phyloP scores from a whole-genome alignment of 768 basidiomycete genomes.

The Russula sp. region DNA sequence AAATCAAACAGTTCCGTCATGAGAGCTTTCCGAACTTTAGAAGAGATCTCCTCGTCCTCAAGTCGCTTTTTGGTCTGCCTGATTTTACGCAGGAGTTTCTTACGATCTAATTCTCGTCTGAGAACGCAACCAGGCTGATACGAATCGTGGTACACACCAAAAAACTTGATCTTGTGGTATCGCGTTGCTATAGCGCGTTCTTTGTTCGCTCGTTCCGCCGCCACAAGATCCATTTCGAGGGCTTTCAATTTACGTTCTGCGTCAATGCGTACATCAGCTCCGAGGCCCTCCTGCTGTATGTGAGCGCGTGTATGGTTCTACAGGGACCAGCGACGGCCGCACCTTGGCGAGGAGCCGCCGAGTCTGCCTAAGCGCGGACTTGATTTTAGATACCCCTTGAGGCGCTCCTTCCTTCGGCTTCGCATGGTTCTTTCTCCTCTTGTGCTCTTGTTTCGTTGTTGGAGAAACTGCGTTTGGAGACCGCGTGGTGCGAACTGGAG shows the following conservation, averaged over 20 bases:
- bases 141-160: conserved; percentile 46
- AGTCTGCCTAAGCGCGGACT: conserved; percentile 77
- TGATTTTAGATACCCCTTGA: conserved; percentile 81
- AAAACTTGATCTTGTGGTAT: conserved; percentile 93
- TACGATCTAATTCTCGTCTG: conserved; percentile 51
- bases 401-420: conserved; percentile 21
- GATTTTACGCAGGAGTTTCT: conserved; percentile 77
- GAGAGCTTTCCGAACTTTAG: conserved; percentile 33
- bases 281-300: conserved; percentile 57
- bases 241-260: conserved; percentile 73
- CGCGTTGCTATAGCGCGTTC: conserved; percentile 66
- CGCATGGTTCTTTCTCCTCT: neutral
- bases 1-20: conserved; percentile 48
- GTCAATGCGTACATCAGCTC: conserved; percentile 76
- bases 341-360: conserved; percentile 78
- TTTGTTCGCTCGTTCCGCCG: conserved; percentile 53
- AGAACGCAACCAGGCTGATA: neutral
- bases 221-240: conserved; percentile 64
- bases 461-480: neutral
- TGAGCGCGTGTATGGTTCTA: neutral
- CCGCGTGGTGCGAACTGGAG: conserved; percentile 12
- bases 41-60: conserved; percentile 31
- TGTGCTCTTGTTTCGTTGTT: neutral
- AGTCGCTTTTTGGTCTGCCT: conserved; percentile 56
- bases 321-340: conserved; percentile 2